A percentile compares a stretch with the other conserved stretches of the same genome.
These are phyloP conservation scores for Byssochlamys sp. DNA, from an alignment of 2,329 filamentous ascomycete species.

Conservation along the genomic window DNA sequence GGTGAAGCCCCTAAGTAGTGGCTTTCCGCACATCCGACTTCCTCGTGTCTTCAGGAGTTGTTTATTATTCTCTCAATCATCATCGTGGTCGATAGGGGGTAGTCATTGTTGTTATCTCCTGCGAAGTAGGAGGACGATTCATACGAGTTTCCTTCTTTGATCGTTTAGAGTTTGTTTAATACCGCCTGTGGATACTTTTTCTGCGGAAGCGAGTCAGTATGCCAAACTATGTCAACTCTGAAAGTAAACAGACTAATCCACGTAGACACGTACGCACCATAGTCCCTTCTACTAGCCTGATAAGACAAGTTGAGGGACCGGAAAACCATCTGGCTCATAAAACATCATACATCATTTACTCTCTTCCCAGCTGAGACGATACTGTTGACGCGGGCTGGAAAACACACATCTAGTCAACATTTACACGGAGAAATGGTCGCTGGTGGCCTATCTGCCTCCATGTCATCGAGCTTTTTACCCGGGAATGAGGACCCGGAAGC, in stretches of 20 bases:
- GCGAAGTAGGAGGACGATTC: background rate
- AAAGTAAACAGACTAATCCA: background rate
- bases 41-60: background rate
- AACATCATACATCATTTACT: background rate
- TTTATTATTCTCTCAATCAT: background rate
- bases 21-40: background rate
- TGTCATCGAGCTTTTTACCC: conserved; percentile 9
- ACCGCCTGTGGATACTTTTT: background rate
- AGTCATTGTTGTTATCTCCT: background rate
- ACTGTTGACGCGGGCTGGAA: no score
- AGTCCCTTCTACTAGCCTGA: background rate
- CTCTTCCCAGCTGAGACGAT: background rate
- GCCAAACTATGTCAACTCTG: background rate
- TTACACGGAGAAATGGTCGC: background rate
- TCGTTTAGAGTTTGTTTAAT: background rate
- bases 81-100: background rate
- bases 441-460: conserved; percentile 6
- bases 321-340: background rate
- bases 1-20: background rate
- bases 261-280: background rate
- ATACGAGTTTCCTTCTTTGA: background rate
- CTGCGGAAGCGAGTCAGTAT: background rate
- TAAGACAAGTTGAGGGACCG: background rate
- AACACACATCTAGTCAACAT: background rate
- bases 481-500: conserved; percentile 15